These are phyloP conservation scores for Prototheca wickerhamii DNA, from an alignment of 163 green algal genomes.

Conservation along the genomic window DNA sequence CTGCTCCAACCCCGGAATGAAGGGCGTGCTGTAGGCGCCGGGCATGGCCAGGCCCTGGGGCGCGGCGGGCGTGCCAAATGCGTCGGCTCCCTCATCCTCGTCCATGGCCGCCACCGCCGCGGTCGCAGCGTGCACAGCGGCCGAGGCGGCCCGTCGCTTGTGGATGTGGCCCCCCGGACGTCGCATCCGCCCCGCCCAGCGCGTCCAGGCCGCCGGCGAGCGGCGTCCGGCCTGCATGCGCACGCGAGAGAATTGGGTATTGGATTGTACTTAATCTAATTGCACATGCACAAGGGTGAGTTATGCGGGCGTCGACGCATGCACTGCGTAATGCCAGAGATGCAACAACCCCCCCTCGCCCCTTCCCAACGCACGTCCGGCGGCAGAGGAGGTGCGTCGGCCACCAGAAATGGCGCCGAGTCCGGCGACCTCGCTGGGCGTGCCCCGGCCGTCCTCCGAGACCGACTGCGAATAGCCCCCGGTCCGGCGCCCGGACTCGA, in stretches of 20 bases:
- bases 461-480: background rate
- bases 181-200: background rate
- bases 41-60: background rate
- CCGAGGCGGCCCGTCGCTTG: slow-evolving; percentile 20
- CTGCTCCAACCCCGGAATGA: slow-evolving; percentile 11
- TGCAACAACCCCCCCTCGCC: too few relatives aligned
- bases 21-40: background rate
- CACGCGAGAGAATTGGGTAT: too few relatives aligned
- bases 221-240: background rate
- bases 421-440: background rate
- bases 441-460: background rate
- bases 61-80: background rate
- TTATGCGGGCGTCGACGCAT: too few relatives aligned
- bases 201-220: background rate
- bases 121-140: slow-evolving; percentile 23
- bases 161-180: background rate
- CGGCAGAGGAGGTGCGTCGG: background rate
- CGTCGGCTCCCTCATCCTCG: slow-evolving; percentile 18
- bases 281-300: background rate
- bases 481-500: too few relatives aligned
- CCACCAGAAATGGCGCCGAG: background rate
- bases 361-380: background rate
- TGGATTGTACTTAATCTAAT: background rate
- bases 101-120: slow-evolving; percentile 27
- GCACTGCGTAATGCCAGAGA: too few relatives aligned